Evolutionary conservation across 768 basidiomycete species (phyloP), one percentile per base, ranked within the genome.

Genomic region (Clavulina sp.): DNA sequence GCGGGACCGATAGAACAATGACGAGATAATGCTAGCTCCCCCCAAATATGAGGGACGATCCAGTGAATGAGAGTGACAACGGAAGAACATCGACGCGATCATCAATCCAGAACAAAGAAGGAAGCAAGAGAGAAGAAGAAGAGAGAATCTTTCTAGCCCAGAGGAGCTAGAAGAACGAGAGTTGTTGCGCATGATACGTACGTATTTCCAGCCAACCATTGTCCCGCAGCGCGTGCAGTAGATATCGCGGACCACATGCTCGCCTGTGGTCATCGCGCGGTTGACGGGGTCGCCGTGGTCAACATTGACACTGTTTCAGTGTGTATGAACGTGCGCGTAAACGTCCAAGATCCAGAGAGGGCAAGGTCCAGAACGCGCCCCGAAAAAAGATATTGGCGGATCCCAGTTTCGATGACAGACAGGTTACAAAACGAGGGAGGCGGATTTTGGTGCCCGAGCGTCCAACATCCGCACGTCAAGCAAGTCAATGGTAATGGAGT

Each of bases 161-260:
- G 23, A 13, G 34, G n/a, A 29, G 31, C 7, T 47, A 9, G 9
- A 18, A 38, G 6, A 28, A 53, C 47, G 13, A n/a, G 21, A 47
- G 31, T 7, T 29, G 30, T 29, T 19, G 23, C 30, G 48, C 24
- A 23, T 48, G 32, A 18, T 16, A 70, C 81, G 65, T 63, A 87
- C 95, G 65, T 99, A 99, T 89, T 96, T 96, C 93, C 95, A 97
- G 52, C 93, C 93, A 30, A 99, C 73, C 18, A 73, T 76, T 48
- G 75, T 76, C 54, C 77, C 75, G 66, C 93, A 99, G 65, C 92
- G 93, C 71, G 73, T 69, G 66, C 93, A 99, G 66, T 77, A 86
- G 56, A 97, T 88, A 64, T 99, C 93, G 52, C 93, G 80, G 31
- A 99, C 93, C 26, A 83, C 86, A 68, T 99, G 95, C 60, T 84